Base-by-base conservation (phyloP, 129 eudicot species). In the Dittrichia graveolens region DNA sequence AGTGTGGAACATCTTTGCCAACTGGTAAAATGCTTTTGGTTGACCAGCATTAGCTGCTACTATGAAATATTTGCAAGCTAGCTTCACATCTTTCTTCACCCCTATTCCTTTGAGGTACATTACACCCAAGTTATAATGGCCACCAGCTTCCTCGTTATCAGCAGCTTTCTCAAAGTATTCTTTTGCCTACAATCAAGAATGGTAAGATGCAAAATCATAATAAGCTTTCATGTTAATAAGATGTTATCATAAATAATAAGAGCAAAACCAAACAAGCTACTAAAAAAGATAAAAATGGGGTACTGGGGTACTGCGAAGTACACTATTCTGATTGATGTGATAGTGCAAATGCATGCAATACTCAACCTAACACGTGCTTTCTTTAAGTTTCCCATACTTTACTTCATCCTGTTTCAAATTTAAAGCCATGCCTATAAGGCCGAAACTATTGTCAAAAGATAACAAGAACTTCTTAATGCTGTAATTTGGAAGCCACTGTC, bases 141-240 rank as follows among this genome's bases (percentile, higher is more conserved):
- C 98, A 77, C 98, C 97, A 38, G 98, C 79, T 79, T 94, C 96
- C 6, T 86, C 88, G 62, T 94, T 88, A 13, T 84, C 90, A 72
- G 91, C 99, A 75, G 99, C 97, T 70, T 90, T 90, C 76, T 90
- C 99, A 80, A 94, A 94, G 75, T 84, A 94, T 72, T 90, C 97
- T 74, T 84, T 90, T n/a, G 97, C 99, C 99, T 94, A 84, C n/a
- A 38, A 70, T 8, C 31, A 58, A 62, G 67, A 7, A 63, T 13
- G 16, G 19, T 9, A 47, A 15, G 45, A 60, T 37, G 7, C 12
- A 15, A 50, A 61, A 46, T 7, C 24, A 35, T 14, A 58, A 16
- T 49, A 24, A 16, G 73, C 56, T 52, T 14, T 34, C 48, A 61
- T 42, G 56, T 35, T 37, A 75, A 35, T 43, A 9, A 5, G 7